These are phyloP conservation scores for Lagerstroemia speciosa DNA, from an alignment of 345 rosid species.

Conservation along the genomic window DNA sequence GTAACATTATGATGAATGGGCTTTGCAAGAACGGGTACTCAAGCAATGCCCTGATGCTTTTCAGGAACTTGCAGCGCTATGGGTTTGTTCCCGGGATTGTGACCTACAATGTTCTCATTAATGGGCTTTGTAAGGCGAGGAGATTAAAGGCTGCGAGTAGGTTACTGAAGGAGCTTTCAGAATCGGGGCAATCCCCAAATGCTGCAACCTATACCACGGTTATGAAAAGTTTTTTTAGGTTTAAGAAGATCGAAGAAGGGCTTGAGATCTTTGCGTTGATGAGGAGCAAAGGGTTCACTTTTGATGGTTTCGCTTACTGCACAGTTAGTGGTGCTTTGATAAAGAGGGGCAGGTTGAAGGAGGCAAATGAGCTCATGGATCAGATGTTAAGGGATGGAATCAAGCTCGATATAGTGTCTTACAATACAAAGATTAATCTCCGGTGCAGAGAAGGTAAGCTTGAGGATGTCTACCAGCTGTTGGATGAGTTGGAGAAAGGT, in stretches of 20 bases:
- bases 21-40: conserved; percentile 59
- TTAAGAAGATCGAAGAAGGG: conserved; percentile 48
- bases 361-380: conserved; percentile 29
- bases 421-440: conserved; percentile 60
- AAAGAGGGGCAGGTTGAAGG: conserved; percentile 44
- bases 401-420: conserved; percentile 60
- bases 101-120: conserved; percentile 66
- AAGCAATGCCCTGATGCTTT: conserved; percentile 43
- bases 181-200: conserved; percentile 46
- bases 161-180: conserved; percentile 45
- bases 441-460: conserved; percentile 49
- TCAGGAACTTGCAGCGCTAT: conserved; percentile 39
- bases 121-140: conserved; percentile 61
- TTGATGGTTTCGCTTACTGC: conserved; percentile 70
- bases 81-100: conserved; percentile 48
- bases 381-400: conserved; percentile 26
- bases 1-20: conserved; percentile 67
- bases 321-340: conserved; percentile 55
- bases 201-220: conserved; percentile 66
- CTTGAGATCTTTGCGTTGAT: conserved; percentile 44
- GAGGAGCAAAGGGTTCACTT: conserved; percentile 57
- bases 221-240: conserved; percentile 51
- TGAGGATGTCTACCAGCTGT: conserved; percentile 41
- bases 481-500: conserved; percentile 44
- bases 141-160: conserved; percentile 43